Base-by-base conservation (phyloP, 371 early-diverging fungal genomes). In the Lichtheimia corymbifera region DNA sequence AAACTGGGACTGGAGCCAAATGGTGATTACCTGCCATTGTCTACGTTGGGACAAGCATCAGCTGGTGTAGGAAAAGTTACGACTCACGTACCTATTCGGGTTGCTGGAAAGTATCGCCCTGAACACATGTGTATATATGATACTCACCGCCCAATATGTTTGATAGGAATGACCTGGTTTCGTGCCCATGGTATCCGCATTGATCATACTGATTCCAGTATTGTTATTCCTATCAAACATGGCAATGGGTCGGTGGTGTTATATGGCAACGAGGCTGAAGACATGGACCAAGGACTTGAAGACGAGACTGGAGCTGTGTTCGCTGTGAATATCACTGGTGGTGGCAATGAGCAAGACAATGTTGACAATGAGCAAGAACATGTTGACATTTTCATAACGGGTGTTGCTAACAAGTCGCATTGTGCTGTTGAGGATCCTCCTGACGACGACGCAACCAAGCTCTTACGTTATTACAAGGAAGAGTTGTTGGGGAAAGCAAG, bases 61-160 rank as follows among this genome's bases (percentile, higher is more conserved):
- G 49, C 25, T 17, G 57, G 47, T 4, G 43, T 27, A 0, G 49
- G 61, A 12, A 24, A 44, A 13, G 41, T 70, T 12, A 54, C 62
- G 2, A 51, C 52, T 0, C 15, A 66, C 52, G 70, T 70, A 3
- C 44, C 57, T 0, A 40, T 70, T 3, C n/a, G 40, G 0, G 54
- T 66, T 1, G 64, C 62, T 7, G 67, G 71, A 14, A 64, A 63
- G 13, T 25, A 40, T 1, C 45, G 67, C 45, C 17, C 30, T 0
- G 62, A 66, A 43, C 67, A 66, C 42, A 55, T 71, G 20, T 59
- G 62, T 15, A 30, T 53, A 2, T 30, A 4, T 4, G 35, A 53
- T 24, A n/a, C 54, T 53, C 24, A 53, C 4, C 54, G 54, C 18
- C 28, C 22, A 1, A 30, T 53, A 2, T 53, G 54, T 4, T 18